phyloP scores from a whole-genome alignment of 371 early-diverging fungal genomes.

The Rhizopus arrhizus region DNA sequence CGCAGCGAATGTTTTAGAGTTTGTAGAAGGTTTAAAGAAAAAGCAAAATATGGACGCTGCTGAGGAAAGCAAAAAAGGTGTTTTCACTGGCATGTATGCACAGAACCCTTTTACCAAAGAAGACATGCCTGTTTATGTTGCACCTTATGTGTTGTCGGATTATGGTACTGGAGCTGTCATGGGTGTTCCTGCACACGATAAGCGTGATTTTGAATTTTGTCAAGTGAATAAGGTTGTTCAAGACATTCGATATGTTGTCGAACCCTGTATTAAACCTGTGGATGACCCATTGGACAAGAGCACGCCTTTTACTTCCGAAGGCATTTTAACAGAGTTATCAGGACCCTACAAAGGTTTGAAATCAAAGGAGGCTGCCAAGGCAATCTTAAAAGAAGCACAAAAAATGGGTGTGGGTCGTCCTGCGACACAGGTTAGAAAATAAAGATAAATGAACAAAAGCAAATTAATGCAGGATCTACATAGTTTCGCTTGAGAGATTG shows the following conservation, averaged over 20 bases:
- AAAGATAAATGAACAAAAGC: not conserved
- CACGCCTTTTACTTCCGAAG: slow-evolving; percentile 56
- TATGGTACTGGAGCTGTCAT: slow-evolving; percentile 89
- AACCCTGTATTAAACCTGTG: slow-evolving; percentile 42
- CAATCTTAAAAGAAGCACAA: slow-evolving; percentile 58
- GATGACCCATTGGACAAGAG: slow-evolving; percentile 14
- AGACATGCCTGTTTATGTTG: slow-evolving; percentile 74
- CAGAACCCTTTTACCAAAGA: slow-evolving; percentile 66
- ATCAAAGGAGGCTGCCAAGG: slow-evolving; percentile 61
- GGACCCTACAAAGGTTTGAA: slow-evolving; percentile 63
- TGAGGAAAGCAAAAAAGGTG: slow-evolving; percentile 53
- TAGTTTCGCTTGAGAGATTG: slow-evolving; percentile 93
- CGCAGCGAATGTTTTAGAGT: slow-evolving; percentile 49
- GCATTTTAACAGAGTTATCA: slow-evolving; percentile 58
- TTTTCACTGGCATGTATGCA: slow-evolving; percentile 71
- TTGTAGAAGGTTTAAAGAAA: slow-evolving; percentile 56
- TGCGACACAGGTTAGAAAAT: slow-evolving; percentile 50
- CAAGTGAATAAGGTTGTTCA: slow-evolving; percentile 48
- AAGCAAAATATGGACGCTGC: slow-evolving; percentile 52
- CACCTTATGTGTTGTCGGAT: slow-evolving; percentile 77
- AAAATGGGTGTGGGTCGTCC: slow-evolving; percentile 53
- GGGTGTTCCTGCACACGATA: slow-evolving; percentile 87
- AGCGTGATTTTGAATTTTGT: slow-evolving; percentile 76
- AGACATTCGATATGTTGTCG: slow-evolving; percentile 52
- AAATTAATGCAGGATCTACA: not conserved